A percentile compares a stretch with the other conserved stretches of the same genome.
Conservation (phyloP, 208 protist species). For the Trypanosoma avium region DNA sequence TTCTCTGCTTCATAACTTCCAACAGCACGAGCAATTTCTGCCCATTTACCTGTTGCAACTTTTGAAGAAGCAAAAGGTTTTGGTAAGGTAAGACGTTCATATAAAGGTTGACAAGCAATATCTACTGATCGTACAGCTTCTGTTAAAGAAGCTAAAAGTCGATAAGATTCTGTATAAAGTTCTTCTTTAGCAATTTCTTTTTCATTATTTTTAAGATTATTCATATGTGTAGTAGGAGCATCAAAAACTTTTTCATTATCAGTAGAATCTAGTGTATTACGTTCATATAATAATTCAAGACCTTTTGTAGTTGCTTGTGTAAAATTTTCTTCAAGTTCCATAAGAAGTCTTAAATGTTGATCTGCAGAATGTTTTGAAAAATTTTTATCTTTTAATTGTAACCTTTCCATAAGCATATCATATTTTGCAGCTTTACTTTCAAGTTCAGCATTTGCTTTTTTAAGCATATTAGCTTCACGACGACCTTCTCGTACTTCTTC, state of each 20-base stretch:
- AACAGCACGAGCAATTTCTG: conserved; percentile 60
- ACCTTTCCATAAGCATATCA: conserved; percentile 69
- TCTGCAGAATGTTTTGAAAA: conserved; percentile 57
- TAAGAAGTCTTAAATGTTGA: conserved; percentile 56
- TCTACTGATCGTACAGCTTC: conserved; percentile 53
- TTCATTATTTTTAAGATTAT: conserved; percentile 44
- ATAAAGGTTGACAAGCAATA: conserved; percentile 58
- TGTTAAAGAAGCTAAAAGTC: conserved; percentile 54
- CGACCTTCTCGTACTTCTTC: conserved; percentile 33
- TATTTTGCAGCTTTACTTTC: conserved; percentile 62
- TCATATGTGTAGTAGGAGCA: conserved; percentile 44
- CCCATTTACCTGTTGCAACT: conserved; percentile 70
- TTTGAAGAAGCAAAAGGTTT: conserved; percentile 49
- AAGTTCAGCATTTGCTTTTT: conserved; percentile 38
- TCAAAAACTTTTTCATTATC: conserved; percentile 15
- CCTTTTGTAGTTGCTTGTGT: conserved; percentile 46
- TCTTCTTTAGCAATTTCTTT: conserved; percentile 31
- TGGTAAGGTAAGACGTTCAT: conserved; percentile 57
- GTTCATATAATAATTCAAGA: conserved; percentile 45
- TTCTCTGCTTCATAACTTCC: conserved; percentile 69
- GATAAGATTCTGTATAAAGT: conserved; percentile 64
- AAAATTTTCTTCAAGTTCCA: conserved; percentile 73
- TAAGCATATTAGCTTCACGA: conserved; percentile 10
- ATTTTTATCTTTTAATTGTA: conserved; percentile 50
- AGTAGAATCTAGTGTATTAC: not conserved